A percentile compares a stretch with the other conserved stretches of the same genome.
phyloP scores from a whole-genome alignment of 441 rosid genomes.

The Erodium moschatum region DNA sequence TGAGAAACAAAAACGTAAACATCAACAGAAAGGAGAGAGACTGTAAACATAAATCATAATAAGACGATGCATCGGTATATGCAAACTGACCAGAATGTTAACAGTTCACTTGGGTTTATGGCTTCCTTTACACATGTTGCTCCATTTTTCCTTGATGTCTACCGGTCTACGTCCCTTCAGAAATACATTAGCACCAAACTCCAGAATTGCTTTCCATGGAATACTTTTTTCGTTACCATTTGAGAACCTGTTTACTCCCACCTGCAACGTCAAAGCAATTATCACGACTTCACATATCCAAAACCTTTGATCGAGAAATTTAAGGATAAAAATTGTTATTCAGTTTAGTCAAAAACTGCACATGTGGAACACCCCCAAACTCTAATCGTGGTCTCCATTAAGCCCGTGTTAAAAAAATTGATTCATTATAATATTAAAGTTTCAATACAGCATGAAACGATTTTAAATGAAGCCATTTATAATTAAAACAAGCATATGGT shows the following conservation, averaged over 20 bases:
- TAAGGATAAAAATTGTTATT: neutral
- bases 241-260: slow-evolving; percentile 9
- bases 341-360: neutral
- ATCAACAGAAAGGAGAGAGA: no score
- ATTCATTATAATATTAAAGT: neutral
- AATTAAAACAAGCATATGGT: no score
- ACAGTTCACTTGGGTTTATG: slow-evolving; percentile 21
- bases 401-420: neutral
- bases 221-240: slow-evolving; percentile 10
- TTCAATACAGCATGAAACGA: neutral
- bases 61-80: neutral
- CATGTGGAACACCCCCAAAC: neutral
- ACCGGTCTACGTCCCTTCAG: slow-evolving; percentile 25
- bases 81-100: neutral
- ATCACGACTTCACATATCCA: slow-evolving; percentile 1
- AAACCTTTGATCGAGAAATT: neutral
- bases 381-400: neutral
- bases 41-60: no score
- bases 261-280: neutral
- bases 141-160: slow-evolving; percentile 51
- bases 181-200: slow-evolving; percentile 16
- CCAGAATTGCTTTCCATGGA: no score
- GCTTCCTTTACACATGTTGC: slow-evolving; percentile 32
- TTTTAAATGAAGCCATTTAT: neutral
- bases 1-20: no score